Conservation (phyloP, 495 filamentous ascomycete genomes). For the Geopyxis carbonaria region DNA sequence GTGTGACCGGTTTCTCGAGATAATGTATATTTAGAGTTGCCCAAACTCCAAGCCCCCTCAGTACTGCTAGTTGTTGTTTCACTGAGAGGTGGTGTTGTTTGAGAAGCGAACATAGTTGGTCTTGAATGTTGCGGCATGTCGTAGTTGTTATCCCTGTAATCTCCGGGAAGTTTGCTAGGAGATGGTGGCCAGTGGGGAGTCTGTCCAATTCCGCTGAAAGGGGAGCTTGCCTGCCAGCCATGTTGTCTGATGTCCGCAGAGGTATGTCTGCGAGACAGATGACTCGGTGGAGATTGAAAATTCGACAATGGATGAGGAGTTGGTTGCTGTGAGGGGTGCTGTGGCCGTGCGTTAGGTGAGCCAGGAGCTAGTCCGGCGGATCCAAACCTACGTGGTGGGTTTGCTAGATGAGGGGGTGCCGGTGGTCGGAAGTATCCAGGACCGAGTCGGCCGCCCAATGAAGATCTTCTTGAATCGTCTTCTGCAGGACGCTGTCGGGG, state of each 20-base stretch:
- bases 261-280: conserved; percentile 72
- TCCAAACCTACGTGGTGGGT: conserved; percentile 64
- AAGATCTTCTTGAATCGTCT: conserved; percentile 62
- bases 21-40: conserved; percentile 30
- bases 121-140: conserved; percentile 27
- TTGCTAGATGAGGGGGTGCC: conserved; percentile 57
- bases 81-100: conserved; percentile 21
- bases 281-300: conserved; percentile 56
- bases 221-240: conserved; percentile 65
- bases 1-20: conserved; percentile 26
- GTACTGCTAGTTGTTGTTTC: conserved; percentile 12
- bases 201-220: conserved; percentile 52
- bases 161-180: conserved; percentile 31
- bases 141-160: conserved; percentile 17
- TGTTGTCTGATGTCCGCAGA: conserved; percentile 87
- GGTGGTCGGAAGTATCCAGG: conserved; percentile 42
- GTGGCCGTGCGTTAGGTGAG: conserved; percentile 55
- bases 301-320: conserved; percentile 57
- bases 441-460: conserved; percentile 26
- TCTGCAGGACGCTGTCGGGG: conserved; percentile 80
- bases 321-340: conserved; percentile 47
- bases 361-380: conserved; percentile 58
- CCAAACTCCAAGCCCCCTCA: conserved; percentile 39
- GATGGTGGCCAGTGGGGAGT: conserved; percentile 77
- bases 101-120: conserved; percentile 17